Percentiles rank a stretch among this genome's conserved stretches.
These are phyloP conservation scores for Colletotrichum coccodes DNA, from an alignment of 2,329 filamentous ascomycete genomes.

Conservation along the genomic window DNA sequence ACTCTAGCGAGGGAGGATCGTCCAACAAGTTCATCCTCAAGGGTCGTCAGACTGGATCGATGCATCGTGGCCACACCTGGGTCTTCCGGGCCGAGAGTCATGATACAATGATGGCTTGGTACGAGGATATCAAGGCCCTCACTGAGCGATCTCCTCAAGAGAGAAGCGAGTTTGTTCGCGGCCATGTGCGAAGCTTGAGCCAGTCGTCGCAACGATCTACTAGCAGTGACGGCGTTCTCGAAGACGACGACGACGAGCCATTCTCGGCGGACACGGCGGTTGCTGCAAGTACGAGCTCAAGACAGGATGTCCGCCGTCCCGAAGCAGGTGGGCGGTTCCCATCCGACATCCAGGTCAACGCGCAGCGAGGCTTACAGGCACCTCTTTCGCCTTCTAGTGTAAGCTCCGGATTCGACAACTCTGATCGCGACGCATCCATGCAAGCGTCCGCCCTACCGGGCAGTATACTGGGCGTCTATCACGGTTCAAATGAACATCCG, in stretches of 20 bases:
- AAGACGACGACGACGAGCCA: slow-evolving; percentile 77
- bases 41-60: slow-evolving; percentile 89
- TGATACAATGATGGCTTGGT: slow-evolving; percentile 98
- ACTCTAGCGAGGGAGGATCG: slow-evolving; percentile 82
- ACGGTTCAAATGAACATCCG: neutral
- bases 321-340: slow-evolving; percentile 97
- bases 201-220: slow-evolving; percentile 69
- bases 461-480: neutral
- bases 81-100: slow-evolving; percentile 78
- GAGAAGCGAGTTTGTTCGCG: slow-evolving; percentile 85
- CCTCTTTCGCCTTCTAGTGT: slow-evolving; percentile 84
- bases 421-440: slow-evolving; percentile 68
- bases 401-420: slow-evolving; percentile 67
- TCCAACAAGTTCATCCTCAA: slow-evolving; percentile 99
- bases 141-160: slow-evolving; percentile 92
- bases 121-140: slow-evolving; percentile 88
- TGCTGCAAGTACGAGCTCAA: slow-evolving; percentile 58
- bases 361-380: slow-evolving; percentile 81
- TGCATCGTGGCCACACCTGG: slow-evolving; percentile 86
- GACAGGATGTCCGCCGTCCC: slow-evolving; percentile 72
- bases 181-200: slow-evolving; percentile 82
- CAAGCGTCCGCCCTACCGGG: slow-evolving; percentile 64
- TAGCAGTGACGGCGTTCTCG: slow-evolving; percentile 81
- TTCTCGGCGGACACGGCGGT: slow-evolving; percentile 68
- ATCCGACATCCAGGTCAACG: slow-evolving; percentile 88